Evolutionary conservation across 768 basidiomycete species (phyloP).

Genomic region (Gyrodon lividus): DNA sequence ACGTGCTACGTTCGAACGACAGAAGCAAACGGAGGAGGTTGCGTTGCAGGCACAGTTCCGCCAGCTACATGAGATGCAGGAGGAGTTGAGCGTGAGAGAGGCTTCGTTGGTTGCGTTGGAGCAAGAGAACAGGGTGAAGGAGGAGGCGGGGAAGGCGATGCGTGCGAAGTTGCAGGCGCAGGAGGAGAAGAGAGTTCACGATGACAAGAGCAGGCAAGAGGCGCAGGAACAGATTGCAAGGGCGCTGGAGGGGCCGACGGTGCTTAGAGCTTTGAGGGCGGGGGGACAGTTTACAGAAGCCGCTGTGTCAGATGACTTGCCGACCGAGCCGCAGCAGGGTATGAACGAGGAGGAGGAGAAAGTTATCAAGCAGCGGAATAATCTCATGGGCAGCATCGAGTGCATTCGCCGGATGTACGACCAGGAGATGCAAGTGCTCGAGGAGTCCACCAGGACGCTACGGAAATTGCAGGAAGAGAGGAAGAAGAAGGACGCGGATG

Average conservation of each 20-base stretch:
- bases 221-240: conserved; percentile 18
- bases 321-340: conserved; percentile 19
- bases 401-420: conserved; percentile 16
- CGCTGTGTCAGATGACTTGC: conserved; percentile 9
- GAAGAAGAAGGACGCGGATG: conserved; percentile 14
- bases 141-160: conserved; percentile 20
- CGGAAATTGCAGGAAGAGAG: conserved; percentile 26
- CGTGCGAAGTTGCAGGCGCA: conserved; percentile 22
- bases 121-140: conserved; percentile 24
- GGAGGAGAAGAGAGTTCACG: conserved; percentile 21
- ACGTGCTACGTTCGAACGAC: conserved; percentile 22
- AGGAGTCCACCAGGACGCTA: conserved; percentile 16
- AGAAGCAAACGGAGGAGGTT: conserved; percentile 17
- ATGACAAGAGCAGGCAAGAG: conserved; percentile 15
- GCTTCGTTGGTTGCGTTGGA: conserved; percentile 18
- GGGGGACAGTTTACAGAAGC: conserved; percentile 1
- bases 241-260: conserved; percentile 19
- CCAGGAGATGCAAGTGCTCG: conserved; percentile 17
- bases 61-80: conserved; percentile 18
- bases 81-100: conserved; percentile 22
- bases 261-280: conserved; percentile 7
- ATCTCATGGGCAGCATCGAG: conserved; percentile 12
- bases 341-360: conserved; percentile 20
- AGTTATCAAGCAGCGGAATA: conserved; percentile 7
- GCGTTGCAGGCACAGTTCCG: conserved; percentile 17